phyloP scores from a whole-genome alignment of 495 filamentous ascomycete species.

The Hypoxylon cercidicola region DNA sequence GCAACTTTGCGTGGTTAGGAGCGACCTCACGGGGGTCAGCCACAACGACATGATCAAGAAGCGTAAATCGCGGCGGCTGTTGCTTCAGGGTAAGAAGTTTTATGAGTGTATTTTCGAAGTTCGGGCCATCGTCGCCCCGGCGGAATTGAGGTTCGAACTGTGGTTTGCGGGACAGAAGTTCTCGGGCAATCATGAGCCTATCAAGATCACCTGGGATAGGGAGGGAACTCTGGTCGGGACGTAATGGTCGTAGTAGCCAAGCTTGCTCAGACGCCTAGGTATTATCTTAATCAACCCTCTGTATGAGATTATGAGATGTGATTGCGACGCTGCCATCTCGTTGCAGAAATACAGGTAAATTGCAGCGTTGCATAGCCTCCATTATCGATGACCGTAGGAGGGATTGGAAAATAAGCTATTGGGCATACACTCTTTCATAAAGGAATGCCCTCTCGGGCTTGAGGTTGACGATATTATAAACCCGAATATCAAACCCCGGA shows the following conservation, averaged over 20 bases:
- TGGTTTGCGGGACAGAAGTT: slow-evolving; percentile 62
- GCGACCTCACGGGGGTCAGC: slow-evolving; percentile 47
- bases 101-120: slow-evolving; percentile 63
- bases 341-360: too few species aligned
- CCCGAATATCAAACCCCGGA: not conserved
- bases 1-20: slow-evolving; percentile 53
- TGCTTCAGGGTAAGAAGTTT: slow-evolving; percentile 54
- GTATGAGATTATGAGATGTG: too few species aligned
- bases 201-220: slow-evolving; percentile 60
- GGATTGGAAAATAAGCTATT: too few species aligned
- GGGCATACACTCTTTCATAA: too few species aligned
- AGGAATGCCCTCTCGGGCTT: not conserved
- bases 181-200: slow-evolving; percentile 59
- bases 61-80: slow-evolving; percentile 48
- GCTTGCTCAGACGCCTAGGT: too few species aligned
- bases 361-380: too few species aligned
- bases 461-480: not conserved
- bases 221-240: slow-evolving; percentile 35
- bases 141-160: slow-evolving; percentile 65
- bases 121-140: slow-evolving; percentile 62
- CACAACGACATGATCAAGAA: slow-evolving; percentile 48
- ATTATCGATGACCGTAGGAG: too few species aligned
- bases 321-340: too few species aligned
- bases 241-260: too few species aligned
- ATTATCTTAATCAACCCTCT: too few species aligned